phyloP scores from a whole-genome alignment of 495 filamentous ascomycete genomes.

The Niebla homalea region DNA sequence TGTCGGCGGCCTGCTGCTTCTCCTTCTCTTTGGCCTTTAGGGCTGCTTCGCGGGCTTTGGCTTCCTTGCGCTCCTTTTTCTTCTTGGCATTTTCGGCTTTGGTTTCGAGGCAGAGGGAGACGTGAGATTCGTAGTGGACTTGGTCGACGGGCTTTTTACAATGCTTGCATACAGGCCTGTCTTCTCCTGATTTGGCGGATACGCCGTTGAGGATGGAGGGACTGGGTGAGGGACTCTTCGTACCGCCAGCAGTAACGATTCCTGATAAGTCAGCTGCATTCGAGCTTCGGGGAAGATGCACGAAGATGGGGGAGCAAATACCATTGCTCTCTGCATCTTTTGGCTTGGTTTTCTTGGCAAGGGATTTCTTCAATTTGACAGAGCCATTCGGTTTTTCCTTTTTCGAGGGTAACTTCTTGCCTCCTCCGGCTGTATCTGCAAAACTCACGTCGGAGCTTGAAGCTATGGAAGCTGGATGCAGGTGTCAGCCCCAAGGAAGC shows the following conservation, averaged over 20 bases:
- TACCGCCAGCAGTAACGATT: not conserved
- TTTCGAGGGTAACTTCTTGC: conserved; percentile 43
- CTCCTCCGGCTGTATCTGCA: conserved; percentile 29
- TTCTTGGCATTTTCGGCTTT: conserved; percentile 64
- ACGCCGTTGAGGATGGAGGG: conserved; percentile 58
- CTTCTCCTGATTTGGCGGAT: conserved; percentile 55
- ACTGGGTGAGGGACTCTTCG: conserved; percentile 26
- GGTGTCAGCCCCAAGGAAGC: not conserved
- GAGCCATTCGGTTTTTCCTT: conserved; percentile 44
- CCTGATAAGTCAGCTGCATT: not conserved
- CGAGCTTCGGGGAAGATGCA: not conserved
- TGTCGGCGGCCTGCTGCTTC: conserved; percentile 1
- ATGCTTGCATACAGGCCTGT: conserved; percentile 63
- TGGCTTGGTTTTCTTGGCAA: conserved; percentile 22
- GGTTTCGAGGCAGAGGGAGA: conserved; percentile 54
- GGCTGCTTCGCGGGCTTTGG: conserved; percentile 52
- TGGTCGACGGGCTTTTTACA: conserved; percentile 65
- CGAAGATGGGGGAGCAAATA: conserved; percentile 29
- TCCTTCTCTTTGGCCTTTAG: conserved; percentile 44
- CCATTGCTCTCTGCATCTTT: conserved; percentile 47
- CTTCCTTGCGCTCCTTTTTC: conserved; percentile 68
- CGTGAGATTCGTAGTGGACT: conserved; percentile 47
- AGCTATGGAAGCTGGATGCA: conserved; percentile 16
- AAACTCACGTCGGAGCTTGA: conserved; percentile 29
- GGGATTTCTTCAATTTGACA: conserved; percentile 55